These are phyloP conservation scores for Neurospora intermedia DNA, from an alignment of 495 filamentous ascomycete species.

Conservation along the genomic window DNA sequence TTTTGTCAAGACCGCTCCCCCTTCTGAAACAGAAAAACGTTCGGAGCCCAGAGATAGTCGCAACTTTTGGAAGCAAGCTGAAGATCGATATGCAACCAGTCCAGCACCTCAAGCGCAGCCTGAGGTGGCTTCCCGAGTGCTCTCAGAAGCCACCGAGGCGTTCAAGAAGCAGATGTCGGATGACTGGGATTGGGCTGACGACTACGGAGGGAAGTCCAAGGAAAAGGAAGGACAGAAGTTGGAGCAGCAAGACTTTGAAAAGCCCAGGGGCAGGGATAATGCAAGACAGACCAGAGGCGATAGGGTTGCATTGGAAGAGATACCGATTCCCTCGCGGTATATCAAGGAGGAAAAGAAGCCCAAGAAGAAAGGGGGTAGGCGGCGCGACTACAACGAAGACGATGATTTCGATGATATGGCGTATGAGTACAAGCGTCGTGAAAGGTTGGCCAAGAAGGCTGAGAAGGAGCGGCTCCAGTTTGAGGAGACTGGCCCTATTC, in stretches of 20 bases:
- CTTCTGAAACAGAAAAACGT: background rate
- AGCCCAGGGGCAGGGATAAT: background rate
- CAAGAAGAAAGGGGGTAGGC: constrained; percentile 6
- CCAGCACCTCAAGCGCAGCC: background rate
- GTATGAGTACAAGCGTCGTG: constrained; percentile 22
- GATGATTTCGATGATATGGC: constrained; percentile 25
- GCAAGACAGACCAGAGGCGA: background rate
- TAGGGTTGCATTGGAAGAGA: background rate
- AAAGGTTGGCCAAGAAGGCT: constrained; percentile 28
- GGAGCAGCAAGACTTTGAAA: constrained; percentile 5
- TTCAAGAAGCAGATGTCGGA: background rate
- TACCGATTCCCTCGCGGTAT: background rate
- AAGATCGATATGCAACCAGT: background rate
- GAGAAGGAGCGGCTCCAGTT: constrained; percentile 19
- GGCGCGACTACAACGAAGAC: constrained; percentile 15
- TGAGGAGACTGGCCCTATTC: constrained; percentile 19
- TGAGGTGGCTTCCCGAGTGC: background rate
- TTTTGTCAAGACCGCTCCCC: background rate
- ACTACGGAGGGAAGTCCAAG: background rate
- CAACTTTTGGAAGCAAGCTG: background rate
- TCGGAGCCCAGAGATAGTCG: background rate
- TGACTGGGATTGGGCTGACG: constrained; percentile 9
- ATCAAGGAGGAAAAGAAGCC: constrained; percentile 7
- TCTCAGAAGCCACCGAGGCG: background rate
- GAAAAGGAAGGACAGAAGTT: background rate